Conservation (phyloP, 2,329 filamentous ascomycete species). For the Clarireedia hainanense region DNA sequence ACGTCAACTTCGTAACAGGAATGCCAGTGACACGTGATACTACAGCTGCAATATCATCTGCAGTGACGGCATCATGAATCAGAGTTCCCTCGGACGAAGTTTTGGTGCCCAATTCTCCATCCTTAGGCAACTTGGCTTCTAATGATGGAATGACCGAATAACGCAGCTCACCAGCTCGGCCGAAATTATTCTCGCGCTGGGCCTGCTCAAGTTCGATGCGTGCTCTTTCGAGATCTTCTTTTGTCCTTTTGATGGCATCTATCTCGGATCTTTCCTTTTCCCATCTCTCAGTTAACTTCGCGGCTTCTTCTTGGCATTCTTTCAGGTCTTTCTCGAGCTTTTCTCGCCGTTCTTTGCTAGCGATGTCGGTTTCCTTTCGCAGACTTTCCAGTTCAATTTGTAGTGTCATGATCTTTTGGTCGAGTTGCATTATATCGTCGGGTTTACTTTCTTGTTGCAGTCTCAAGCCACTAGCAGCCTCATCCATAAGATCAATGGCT, state of each 20-base stretch:
- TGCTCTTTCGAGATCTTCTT: conserved; percentile 82
- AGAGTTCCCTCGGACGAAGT: conserved; percentile 41
- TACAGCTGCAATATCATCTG: conserved; percentile 88
- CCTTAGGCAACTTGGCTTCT: conserved; percentile 71
- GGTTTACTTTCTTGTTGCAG: conserved; percentile 96
- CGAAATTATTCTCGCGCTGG: conserved; percentile 77
- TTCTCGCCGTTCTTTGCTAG: conserved; percentile 78
- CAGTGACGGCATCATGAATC: conserved; percentile 89
- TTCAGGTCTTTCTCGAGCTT: conserved; percentile 75
- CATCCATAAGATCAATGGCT: conserved; percentile 93
- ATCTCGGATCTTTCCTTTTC: conserved; percentile 83
- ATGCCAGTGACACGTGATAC: conserved; percentile 79
- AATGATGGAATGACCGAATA: conserved; percentile 81
- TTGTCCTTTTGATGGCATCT: conserved; percentile 75
- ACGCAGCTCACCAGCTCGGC: conserved; percentile 78
- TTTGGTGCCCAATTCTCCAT: conserved; percentile 40
- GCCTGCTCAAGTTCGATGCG: conserved; percentile 80
- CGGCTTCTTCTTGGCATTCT: conserved; percentile 67
- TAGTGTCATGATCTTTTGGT: conserved; percentile 93
- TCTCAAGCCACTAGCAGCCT: conserved; percentile 83
- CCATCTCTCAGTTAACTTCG: conserved; percentile 74
- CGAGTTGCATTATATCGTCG: conserved; percentile 84
- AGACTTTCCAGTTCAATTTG: conserved; percentile 95
- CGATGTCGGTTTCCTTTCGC: conserved; percentile 86
- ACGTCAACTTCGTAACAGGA: conserved; percentile 83